phyloP scores from a whole-genome alignment of 164 flowering plant species.

The Nymphaea thermarum region DNA sequence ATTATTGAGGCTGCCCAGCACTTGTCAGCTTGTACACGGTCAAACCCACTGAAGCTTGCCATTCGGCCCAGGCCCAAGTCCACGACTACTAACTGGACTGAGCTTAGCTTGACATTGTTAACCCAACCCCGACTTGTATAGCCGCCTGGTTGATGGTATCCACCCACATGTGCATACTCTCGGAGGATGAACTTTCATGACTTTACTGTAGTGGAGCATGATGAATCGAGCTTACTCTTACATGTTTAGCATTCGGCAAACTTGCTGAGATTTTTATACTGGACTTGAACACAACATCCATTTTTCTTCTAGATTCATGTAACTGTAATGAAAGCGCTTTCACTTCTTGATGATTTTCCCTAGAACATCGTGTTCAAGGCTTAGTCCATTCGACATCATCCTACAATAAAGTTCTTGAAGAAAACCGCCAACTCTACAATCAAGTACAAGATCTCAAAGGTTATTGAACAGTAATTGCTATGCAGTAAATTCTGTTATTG shows the following conservation, averaged over 20 bases:
- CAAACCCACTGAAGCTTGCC: too few relatives aligned
- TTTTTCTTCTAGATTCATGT: neutral
- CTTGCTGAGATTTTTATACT: too few relatives aligned
- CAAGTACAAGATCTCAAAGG: conserved; percentile 94
- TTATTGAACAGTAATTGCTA: conserved; percentile 6
- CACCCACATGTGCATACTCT: too few relatives aligned
- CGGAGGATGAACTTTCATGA: too few relatives aligned
- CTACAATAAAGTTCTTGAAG: conserved; percentile 70
- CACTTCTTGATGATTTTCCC: neutral
- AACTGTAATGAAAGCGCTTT: neutral
- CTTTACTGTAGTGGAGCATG: neutral
- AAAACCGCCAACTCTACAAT: conserved; percentile 71
- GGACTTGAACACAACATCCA: neutral
- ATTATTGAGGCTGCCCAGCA: too few relatives aligned
- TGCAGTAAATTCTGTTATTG: neutral
- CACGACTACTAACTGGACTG: too few relatives aligned
- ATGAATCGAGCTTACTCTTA: neutral
- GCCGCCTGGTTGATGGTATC: too few relatives aligned
- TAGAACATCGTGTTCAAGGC: conserved; percentile 45
- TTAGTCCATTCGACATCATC: conserved; percentile 53
- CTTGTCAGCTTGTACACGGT: too few relatives aligned
- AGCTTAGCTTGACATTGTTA: too few relatives aligned
- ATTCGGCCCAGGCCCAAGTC: too few relatives aligned
- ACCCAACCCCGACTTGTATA: too few relatives aligned
- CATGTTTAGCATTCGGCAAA: neutral